Percentiles rank a stretch among this genome's conserved stretches.
These are phyloP conservation scores for Gyromitra esculenta DNA, from an alignment of 2,329 filamentous ascomycete species.

Conservation along the genomic window DNA sequence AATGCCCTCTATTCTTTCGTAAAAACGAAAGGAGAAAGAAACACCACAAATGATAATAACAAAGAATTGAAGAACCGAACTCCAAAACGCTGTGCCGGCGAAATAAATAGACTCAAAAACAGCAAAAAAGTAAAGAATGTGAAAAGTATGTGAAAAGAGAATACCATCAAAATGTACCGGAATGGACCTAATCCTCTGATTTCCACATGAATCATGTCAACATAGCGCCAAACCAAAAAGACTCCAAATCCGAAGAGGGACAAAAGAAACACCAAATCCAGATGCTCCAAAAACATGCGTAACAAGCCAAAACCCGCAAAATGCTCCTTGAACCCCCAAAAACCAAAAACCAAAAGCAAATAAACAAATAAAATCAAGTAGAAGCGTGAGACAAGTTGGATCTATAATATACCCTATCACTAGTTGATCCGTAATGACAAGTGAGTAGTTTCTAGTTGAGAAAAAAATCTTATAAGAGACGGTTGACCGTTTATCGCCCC, in stretches of 20 bases:
- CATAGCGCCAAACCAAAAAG: conserved; percentile 41
- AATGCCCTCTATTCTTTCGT: conserved; percentile 16
- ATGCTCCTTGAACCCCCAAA: conserved; percentile 42
- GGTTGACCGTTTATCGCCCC: conserved; percentile 19
- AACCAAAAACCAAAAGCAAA: conserved; percentile 17
- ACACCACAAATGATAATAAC: conserved; percentile 20
- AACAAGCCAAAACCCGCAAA: conserved; percentile 40
- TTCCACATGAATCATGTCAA: conserved; percentile 35
- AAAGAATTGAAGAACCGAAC: conserved; percentile 37
- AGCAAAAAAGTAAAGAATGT: conserved; percentile 38
- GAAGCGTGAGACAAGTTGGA: conserved; percentile 41
- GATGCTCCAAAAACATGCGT: conserved; percentile 42
- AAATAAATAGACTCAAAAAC: conserved; percentile 34
- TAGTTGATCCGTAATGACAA: conserved; percentile 32
- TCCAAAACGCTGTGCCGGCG: conserved; percentile 27
- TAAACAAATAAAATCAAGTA: conserved; percentile 44
- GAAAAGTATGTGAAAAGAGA: conserved; percentile 36
- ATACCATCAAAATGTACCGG: conserved; percentile 31
- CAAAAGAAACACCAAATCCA: conserved; percentile 44
- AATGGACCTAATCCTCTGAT: conserved; percentile 11
- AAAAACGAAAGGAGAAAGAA: conserved; percentile 4
- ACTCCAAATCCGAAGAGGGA: conserved; percentile 39
- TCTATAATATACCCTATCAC: conserved; percentile 47
- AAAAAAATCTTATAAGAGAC: conserved; percentile 6
- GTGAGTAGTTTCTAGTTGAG: conserved; percentile 24